Base-by-base conservation (phyloP, 805 yeast species). In the Spathaspora girioi region DNA sequence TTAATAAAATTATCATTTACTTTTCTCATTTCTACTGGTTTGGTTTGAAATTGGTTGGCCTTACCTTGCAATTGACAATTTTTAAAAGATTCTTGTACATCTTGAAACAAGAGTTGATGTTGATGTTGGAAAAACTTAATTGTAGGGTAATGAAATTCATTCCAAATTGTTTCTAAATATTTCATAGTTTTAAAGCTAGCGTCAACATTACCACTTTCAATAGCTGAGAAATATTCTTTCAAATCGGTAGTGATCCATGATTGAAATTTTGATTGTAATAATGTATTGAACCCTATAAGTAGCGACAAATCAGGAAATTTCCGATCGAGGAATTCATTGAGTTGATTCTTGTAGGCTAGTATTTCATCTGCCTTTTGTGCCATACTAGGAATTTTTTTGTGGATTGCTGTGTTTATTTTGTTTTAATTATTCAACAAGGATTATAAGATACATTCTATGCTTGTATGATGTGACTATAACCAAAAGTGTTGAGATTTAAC, bases 61-160 rank as follows among this genome's bases (percentile, higher is more conserved):
- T 52, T 44, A 55, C 47, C 45, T 49, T 56, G 46, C 51, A 55
- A 15, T 49, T 45, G 48, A 26, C 49, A 50, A 58, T 57, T 53
- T 55, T 62, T 51, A 27, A 63, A 55, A 18, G 63, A 50, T 9
- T 46, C 38, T 6, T 54, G 48, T 47, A 59, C 57, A 8, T 59
- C 55, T 14, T 52, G 50, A 48, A 58, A 67, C 29, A 64, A 54
- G 12, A 50, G 59, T 15, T 62, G 66, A 56, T 71, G 77, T 31
- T 65, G 67, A 17, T 63, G 58, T 59, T 80, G 83, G 58, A 77
- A 84, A 61, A 76, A 76, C 56, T 82, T 84, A 54, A 85, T 75
- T 1, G 82, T 77, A 1, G 89, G 89, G 58, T 83, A 82, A 56
- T 83, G 86, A 55, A 86, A 75, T 5, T 81, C 80, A 31, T 71